Percentiles rank a stretch among this genome's conserved stretches.
These are phyloP conservation scores for Fomitopsis pulvina DNA, from an alignment of 768 basidiomycete genomes.

Conservation along the genomic window DNA sequence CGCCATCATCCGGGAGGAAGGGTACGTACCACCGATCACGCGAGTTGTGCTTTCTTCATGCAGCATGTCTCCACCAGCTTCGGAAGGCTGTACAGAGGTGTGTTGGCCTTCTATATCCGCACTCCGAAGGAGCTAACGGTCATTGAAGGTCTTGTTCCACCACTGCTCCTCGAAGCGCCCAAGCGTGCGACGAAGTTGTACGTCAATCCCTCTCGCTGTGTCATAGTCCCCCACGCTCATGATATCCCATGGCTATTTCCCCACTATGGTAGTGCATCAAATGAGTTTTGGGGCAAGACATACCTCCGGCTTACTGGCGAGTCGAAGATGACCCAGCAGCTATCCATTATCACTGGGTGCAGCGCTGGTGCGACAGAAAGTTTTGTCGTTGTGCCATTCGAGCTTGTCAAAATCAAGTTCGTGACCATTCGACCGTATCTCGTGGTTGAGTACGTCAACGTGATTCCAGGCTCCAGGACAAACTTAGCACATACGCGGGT, in stretches of 20 bases:
- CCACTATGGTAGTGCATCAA: slow-evolving; percentile 54
- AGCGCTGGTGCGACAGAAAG: slow-evolving; percentile 95
- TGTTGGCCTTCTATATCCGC: slow-evolving; percentile 6
- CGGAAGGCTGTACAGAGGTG: slow-evolving; percentile 86
- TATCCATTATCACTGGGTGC: slow-evolving; percentile 90
- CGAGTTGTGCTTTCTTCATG: slow-evolving; percentile 8
- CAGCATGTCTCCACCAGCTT: slow-evolving; percentile 35
- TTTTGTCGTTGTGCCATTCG: slow-evolving; percentile 94
- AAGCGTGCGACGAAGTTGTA: slow-evolving; percentile 97
- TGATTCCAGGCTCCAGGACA: slow-evolving; percentile 77
- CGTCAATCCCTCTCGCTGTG: slow-evolving; percentile 18
- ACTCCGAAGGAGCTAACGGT: background rate
- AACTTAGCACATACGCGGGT: slow-evolving; percentile 82
- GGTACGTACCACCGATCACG: slow-evolving; percentile 45
- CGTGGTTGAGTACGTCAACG: background rate
- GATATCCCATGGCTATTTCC: background rate
- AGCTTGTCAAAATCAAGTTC: slow-evolving; percentile 86
- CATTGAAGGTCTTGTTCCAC: slow-evolving; percentile 78
- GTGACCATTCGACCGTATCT: slow-evolving; percentile 5
- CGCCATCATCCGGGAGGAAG: slow-evolving; percentile 84
- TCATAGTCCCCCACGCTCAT: background rate
- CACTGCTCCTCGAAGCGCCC: slow-evolving; percentile 91
- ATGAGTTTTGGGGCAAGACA: slow-evolving; percentile 94
- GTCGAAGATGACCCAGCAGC: slow-evolving; percentile 76
- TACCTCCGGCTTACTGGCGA: slow-evolving; percentile 58